Percentiles rank a stretch among this genome's conserved stretches.
Conservation (phyloP, 345 rosid genomes). For the Salix koriyanagi region DNA sequence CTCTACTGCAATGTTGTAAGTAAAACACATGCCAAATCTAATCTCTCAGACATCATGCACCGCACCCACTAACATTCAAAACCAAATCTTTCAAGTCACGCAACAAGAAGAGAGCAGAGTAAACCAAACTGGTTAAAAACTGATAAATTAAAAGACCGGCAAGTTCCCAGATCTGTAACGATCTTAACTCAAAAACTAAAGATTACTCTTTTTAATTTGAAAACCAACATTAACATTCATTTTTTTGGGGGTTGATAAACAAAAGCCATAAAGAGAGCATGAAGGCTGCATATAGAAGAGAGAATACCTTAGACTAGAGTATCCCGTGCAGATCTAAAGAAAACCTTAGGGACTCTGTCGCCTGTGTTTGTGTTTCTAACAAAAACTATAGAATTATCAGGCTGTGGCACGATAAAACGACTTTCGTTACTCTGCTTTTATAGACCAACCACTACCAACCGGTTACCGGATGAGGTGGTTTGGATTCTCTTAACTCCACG, state of each 20-base stretch:
- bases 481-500: background rate
- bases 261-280: background rate
- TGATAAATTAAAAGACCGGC: background rate
- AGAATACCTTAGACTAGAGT: background rate
- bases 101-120: background rate
- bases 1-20: background rate
- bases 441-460: constrained; percentile 4
- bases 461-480: constrained; percentile 5
- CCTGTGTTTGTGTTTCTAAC: background rate
- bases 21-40: background rate
- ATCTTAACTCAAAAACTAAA: background rate
- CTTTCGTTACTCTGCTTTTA: background rate
- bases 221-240: background rate
- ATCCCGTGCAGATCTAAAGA: background rate
- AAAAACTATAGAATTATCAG: background rate
- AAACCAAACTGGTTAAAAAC: background rate
- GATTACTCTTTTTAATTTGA: background rate
- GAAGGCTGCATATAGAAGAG: background rate
- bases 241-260: background rate
- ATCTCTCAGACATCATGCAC: background rate
- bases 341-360: background rate
- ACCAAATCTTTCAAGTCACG: background rate
- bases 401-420: background rate
- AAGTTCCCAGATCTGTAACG: constrained; percentile 9
- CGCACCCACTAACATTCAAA: background rate